phyloP scores from a whole-genome alignment of 2,329 filamentous ascomycete species.

The Trichoderma polysporum region DNA sequence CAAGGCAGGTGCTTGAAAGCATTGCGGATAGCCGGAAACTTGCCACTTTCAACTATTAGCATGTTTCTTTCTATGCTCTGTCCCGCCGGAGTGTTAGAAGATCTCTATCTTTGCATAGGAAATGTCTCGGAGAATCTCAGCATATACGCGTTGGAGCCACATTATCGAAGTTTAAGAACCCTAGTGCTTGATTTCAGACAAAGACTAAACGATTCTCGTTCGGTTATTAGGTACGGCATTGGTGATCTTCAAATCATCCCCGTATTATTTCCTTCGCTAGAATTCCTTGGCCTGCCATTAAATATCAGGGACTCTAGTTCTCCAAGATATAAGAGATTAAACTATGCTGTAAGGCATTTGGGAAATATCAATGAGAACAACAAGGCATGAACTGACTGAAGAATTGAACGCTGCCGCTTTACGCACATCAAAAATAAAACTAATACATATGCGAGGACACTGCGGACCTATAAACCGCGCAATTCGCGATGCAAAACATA shows the following conservation, averaged over 20 bases:
- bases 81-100: background rate
- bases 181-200: background rate
- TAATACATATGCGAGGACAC: background rate
- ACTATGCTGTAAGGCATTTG: background rate
- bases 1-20: background rate
- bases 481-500: background rate
- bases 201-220: background rate
- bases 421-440: background rate
- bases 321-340: background rate
- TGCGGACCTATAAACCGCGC: background rate
- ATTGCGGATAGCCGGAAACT: background rate
- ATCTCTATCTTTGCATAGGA: background rate
- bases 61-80: background rate
- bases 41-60: background rate
- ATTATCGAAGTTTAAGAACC: background rate
- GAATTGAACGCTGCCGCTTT: background rate
- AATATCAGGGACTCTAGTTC: background rate
- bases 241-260: background rate
- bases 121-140: background rate
- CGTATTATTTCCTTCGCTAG: background rate
- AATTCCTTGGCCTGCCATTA: background rate
- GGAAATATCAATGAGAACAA: background rate
- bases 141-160: background rate
- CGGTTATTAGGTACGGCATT: background rate
- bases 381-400: background rate